Percentiles rank a stretch among this genome's conserved stretches.
Conservation (phyloP, 2,329 filamentous ascomycete genomes). For the Cyanodermella asteris region DNA sequence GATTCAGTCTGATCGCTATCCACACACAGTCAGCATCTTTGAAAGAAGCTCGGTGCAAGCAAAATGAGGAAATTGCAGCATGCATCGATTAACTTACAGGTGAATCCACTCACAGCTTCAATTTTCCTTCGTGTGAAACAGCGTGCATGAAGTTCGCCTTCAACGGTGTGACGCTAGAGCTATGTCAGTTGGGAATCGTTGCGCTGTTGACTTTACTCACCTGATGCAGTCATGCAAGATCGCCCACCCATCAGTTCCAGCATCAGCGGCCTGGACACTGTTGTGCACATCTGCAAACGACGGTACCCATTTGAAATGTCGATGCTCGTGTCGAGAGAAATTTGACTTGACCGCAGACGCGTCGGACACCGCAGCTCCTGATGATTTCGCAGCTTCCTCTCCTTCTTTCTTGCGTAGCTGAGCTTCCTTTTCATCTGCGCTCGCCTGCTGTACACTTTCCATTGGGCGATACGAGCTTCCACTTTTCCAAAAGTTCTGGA, state of each 20-base stretch:
- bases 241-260: constrained; percentile 82
- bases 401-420: constrained; percentile 10
- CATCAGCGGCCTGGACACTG: constrained; percentile 56
- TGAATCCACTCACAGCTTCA: constrained; percentile 83
- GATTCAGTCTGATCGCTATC: too few species aligned
- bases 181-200: constrained; percentile 5
- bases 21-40: too few species aligned
- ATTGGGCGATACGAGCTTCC: constrained; percentile 52
- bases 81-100: too few species aligned
- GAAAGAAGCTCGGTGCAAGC: too few species aligned
- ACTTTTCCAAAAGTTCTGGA: constrained; percentile 78
- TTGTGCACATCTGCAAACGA: constrained; percentile 69
- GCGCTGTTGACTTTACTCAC: constrained; percentile 22
- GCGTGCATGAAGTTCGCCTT: constrained; percentile 83
- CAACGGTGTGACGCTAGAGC: constrained; percentile 57
- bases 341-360: too few species aligned
- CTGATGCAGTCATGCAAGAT: constrained; percentile 74
- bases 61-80: too few species aligned
- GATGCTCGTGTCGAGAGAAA: constrained; percentile 39
- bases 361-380: too few species aligned
- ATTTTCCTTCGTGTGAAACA: constrained; percentile 43
- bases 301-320: constrained; percentile 89
- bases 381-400: too few species aligned
- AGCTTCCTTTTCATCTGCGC: constrained; percentile 35
- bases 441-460: constrained; percentile 51